Conservation (phyloP, 495 filamentous ascomycete species). For the Stereocaulon alpinum region DNA sequence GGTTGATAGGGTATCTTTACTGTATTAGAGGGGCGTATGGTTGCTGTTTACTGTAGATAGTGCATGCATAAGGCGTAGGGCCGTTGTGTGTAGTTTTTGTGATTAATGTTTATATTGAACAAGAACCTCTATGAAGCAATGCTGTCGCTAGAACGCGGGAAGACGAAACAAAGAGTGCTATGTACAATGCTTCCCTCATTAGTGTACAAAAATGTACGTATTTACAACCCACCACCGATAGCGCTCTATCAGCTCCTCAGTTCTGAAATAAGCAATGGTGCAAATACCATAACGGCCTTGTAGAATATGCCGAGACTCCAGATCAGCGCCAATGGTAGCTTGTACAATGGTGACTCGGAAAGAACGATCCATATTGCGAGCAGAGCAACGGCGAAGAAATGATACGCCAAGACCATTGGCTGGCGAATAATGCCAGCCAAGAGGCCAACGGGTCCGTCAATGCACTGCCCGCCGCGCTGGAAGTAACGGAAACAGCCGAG, state of each 20-base stretch:
- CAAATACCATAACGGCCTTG: conserved; percentile 80
- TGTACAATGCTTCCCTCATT: too few species aligned
- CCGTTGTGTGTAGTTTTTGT: too few species aligned
- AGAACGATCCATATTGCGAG: conserved; percentile 75
- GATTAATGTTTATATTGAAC: too few species aligned
- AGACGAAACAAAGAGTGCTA: too few species aligned
- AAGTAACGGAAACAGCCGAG: conserved; percentile 92
- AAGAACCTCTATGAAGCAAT: too few species aligned
- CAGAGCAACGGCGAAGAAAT: conserved; percentile 91
- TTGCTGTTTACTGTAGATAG: too few species aligned
- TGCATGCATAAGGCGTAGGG: too few species aligned
- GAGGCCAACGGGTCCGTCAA: conserved; percentile 69
- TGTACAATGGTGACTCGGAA: conserved; percentile 42
- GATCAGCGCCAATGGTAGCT: conserved; percentile 48
- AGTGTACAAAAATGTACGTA: too few species aligned
- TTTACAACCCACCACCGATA: too few species aligned
- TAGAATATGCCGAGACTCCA: conserved; percentile 62
- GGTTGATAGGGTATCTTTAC: too few species aligned
- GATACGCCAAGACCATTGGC: conserved; percentile 70
- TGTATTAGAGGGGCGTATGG: too few species aligned
- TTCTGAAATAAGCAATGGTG: conserved; percentile 70
- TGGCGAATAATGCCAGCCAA: conserved; percentile 73
- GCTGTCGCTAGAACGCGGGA: too few species aligned
- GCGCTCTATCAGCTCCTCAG: conserved; percentile 20
- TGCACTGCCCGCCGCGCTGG: conserved; percentile 56